Conservation (phyloP, 169 alveolate genomes). For the Ichthyophthirius multifiliis region DNA sequence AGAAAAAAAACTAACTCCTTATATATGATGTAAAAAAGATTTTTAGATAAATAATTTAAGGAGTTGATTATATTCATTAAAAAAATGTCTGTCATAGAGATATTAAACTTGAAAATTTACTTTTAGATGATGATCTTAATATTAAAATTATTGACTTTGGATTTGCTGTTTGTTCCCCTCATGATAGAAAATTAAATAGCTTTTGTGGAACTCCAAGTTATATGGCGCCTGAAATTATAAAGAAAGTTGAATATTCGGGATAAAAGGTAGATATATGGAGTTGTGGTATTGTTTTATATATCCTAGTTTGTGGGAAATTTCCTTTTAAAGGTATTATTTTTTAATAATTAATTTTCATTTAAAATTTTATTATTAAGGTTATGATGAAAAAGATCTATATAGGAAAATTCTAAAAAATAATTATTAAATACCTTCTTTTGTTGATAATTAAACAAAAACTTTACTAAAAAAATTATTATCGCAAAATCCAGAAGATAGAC, state of each 20-base stretch:
- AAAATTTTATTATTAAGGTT: too few relatives aligned
- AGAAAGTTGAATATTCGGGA: constrained; percentile 47
- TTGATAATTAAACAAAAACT: background rate
- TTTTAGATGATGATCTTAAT: constrained; percentile 44
- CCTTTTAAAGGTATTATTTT: constrained; percentile 53
- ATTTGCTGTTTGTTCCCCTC: constrained; percentile 41
- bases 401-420: background rate
- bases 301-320: constrained; percentile 59
- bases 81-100: constrained; percentile 72
- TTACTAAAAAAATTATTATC: background rate
- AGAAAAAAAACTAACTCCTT: constrained; percentile 25
- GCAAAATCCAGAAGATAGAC: background rate
- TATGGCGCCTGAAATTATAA: constrained; percentile 72
- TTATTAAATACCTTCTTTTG: background rate
- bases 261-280: constrained; percentile 70
- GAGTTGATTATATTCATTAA: constrained; percentile 51
- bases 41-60: constrained; percentile 44
- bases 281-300: constrained; percentile 63
- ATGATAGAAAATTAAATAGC: constrained; percentile 26
- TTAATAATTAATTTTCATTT: too few relatives aligned
- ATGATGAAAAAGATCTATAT: background rate
- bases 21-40: constrained; percentile 49
- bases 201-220: constrained; percentile 68
- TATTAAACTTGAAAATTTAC: constrained; percentile 72
- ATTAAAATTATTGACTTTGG: constrained; percentile 76